Evolutionary conservation across 257 asterid species (phyloP).

Genomic region (Lycium barbarum): DNA sequence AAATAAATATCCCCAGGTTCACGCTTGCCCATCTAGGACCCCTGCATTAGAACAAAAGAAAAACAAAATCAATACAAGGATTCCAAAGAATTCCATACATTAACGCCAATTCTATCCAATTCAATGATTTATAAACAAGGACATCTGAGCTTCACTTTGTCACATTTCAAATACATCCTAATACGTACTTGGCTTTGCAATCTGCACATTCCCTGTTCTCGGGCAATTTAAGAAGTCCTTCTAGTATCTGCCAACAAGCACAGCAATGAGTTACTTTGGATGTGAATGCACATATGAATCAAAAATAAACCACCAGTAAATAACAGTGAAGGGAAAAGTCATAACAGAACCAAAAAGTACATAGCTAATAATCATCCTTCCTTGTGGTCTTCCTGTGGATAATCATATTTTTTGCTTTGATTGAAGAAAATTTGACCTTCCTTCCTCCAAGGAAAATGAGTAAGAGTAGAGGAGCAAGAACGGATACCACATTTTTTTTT

Average conservation of each 20-base stretch:
- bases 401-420: not conserved
- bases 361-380: not conserved
- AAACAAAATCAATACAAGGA: not conserved
- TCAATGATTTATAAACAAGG: not conserved
- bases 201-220: slow-evolving; percentile 99
- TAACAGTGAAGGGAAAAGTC: not conserved
- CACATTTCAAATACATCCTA: slow-evolving; percentile 22
- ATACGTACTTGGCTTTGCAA: slow-evolving; percentile 93
- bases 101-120: not conserved
- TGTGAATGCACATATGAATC: slow-evolving; percentile 12
- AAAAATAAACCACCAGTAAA: not conserved
- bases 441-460: slow-evolving; percentile 12
- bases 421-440: not conserved
- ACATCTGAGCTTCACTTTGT: not conserved
- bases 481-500: not conserved
- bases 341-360: not conserved
- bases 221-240: slow-evolving; percentile 96
- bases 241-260: slow-evolving; percentile 71
- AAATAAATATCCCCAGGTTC: slow-evolving; percentile 93
- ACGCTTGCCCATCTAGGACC: slow-evolving; percentile 99
- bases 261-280: slow-evolving; percentile 31
- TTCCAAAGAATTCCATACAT: not conserved
- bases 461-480: not conserved
- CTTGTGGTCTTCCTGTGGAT: not conserved
- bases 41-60: slow-evolving; percentile 47